Evolutionary conservation across 495 filamentous ascomycete genomes (phyloP).

Genomic region (Podospora fimiseda): DNA sequence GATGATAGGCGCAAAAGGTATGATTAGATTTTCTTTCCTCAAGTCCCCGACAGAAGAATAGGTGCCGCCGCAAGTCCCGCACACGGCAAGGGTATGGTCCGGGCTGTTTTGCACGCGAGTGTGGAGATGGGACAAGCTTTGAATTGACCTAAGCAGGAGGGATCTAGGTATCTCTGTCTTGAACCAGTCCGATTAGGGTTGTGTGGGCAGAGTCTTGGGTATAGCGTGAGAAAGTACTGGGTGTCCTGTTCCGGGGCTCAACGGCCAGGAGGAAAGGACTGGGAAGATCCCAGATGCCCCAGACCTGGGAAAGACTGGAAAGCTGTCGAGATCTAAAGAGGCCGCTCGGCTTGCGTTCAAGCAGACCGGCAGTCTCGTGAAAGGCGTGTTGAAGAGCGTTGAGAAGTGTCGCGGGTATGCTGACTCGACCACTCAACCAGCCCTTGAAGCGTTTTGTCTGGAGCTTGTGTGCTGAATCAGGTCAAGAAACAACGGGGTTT

Average conservation of each 20-base stretch:
- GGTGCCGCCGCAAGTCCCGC: constrained; percentile 7
- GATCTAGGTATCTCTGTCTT: constrained; percentile 13
- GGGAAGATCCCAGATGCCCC: constrained; percentile 23
- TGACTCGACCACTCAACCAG: constrained; percentile 1
- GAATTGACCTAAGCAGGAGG: constrained; percentile 14
- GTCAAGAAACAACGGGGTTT: constrained; percentile 2
- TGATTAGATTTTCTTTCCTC: constrained; percentile 11
- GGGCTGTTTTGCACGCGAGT: constrained; percentile 20
- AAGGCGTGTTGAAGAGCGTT: neutral
- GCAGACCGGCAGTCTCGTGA: neutral
- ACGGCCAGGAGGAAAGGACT: constrained; percentile 7
- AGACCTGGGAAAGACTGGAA: constrained; percentile 6
- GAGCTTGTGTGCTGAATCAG: constrained; percentile 7
- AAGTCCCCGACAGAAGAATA: constrained; percentile 3
- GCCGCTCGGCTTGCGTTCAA: neutral
- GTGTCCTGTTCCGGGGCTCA: constrained; percentile 15
- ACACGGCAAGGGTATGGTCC: constrained; percentile 5
- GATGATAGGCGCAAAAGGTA: constrained; percentile 6
- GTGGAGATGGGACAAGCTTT: constrained; percentile 24
- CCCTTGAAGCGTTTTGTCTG: neutral
- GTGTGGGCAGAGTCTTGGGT: constrained; percentile 14
- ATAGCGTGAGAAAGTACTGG: neutral
- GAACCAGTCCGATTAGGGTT: constrained; percentile 22
- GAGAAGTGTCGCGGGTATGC: neutral
- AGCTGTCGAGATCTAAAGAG: neutral